Percentiles rank a stretch among this genome's conserved stretches.
These are phyloP conservation scores for Ricinus communis DNA, from an alignment of 345 rosid genomes.

Conservation along the genomic window DNA sequence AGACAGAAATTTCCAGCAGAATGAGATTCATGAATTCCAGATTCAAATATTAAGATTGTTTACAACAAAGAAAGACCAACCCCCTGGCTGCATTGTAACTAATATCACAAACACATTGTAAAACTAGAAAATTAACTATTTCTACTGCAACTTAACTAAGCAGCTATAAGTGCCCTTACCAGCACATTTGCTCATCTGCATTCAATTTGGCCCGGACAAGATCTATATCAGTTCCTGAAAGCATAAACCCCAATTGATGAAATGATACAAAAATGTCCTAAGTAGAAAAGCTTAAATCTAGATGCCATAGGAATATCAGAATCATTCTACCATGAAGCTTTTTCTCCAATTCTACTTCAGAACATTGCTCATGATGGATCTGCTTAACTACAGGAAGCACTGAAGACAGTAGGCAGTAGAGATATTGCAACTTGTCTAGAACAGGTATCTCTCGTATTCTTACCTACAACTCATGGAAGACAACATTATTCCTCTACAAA, in stretches of 20 bases:
- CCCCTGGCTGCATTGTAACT: background rate
- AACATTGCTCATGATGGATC: constrained; percentile 83
- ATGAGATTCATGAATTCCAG: constrained; percentile 1
- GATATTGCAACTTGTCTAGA: constrained; percentile 83
- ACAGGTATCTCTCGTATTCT: constrained; percentile 75
- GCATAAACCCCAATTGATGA: constrained; percentile 12
- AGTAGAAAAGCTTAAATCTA: background rate
- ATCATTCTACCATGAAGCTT: constrained; percentile 64
- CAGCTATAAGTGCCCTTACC: constrained; percentile 46
- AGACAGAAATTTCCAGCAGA: background rate
- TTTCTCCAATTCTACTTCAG: constrained; percentile 84
- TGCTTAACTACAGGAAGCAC: constrained; percentile 87
- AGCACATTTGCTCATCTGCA: constrained; percentile 99
- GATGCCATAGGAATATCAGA: constrained; percentile 15
- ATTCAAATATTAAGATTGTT: background rate
- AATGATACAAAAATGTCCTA: background rate
- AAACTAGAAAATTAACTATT: background rate
- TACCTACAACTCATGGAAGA: constrained; percentile 47
- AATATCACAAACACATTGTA: background rate
- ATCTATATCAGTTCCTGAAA: constrained; percentile 74
- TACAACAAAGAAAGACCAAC: background rate
- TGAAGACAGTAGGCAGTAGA: constrained; percentile 67
- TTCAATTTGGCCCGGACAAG: constrained; percentile 78
- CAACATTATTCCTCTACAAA: constrained; percentile 16
- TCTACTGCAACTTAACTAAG: constrained; percentile 11